These are phyloP conservation scores for Bauhinia variegata DNA, from an alignment of 306 rosid genomes.

Conservation along the genomic window DNA sequence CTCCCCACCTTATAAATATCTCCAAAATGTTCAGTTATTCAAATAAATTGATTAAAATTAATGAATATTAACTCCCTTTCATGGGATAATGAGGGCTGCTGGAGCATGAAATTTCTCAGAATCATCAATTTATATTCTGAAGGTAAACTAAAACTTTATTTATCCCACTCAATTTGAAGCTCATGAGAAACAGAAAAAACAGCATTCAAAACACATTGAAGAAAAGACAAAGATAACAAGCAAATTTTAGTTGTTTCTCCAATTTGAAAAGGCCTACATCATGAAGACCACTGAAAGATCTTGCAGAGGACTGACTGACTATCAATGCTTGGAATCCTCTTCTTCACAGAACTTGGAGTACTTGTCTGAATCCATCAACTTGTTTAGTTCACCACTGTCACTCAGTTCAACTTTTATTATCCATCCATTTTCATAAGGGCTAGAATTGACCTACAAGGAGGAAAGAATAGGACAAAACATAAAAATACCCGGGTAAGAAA, in stretches of 20 bases:
- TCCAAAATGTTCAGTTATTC: too few species aligned
- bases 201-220: constrained; percentile 21
- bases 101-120: constrained; percentile 11
- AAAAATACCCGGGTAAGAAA: constrained; percentile 1
- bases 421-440: constrained; percentile 89
- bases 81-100: too few species aligned
- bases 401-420: constrained; percentile 76
- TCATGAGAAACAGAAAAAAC: constrained; percentile 21
- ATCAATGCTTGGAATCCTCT: constrained; percentile 81
- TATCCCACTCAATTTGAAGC: constrained; percentile 34
- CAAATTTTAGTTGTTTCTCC: constrained; percentile 38
- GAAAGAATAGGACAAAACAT: constrained; percentile 4
- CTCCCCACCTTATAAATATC: too few species aligned
- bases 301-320: not conserved
- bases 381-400: constrained; percentile 59
- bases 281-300: constrained; percentile 22
- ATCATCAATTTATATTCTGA: constrained; percentile 20
- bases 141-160: constrained; percentile 27
- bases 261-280: constrained; percentile 30
- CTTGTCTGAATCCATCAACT: constrained; percentile 80
- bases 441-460: constrained; percentile 63
- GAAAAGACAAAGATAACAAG: constrained; percentile 12
- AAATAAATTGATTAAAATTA: too few species aligned
- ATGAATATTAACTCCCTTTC: too few species aligned
- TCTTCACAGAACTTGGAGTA: constrained; percentile 96